Percentiles rank a stretch among this genome's conserved stretches.
Evolutionary conservation across 176 grass and related monocot genomes (phyloP).

Genomic region (Stipa capillata): DNA sequence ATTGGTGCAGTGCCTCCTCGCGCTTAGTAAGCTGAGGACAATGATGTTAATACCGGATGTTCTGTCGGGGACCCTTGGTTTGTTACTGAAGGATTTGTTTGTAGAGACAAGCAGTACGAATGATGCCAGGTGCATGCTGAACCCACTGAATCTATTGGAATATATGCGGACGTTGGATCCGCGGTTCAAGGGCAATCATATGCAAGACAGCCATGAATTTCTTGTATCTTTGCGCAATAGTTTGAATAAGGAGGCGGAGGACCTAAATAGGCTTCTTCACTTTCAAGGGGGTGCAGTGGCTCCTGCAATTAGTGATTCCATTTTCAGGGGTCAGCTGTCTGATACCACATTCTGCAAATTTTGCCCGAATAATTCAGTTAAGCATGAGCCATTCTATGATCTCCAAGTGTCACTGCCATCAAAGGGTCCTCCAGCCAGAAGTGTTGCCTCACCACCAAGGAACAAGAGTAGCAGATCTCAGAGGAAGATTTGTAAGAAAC

Average conservation of each 20-base stretch:
- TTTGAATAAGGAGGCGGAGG: conserved; percentile 36
- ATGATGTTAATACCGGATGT: conserved; percentile 32
- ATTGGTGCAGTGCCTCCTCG: conserved; percentile 74
- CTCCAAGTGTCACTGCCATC: conserved; percentile 47
- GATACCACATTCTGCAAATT: conserved; percentile 33
- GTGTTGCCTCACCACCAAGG: conserved; percentile 1
- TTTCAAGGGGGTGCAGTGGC: background rate
- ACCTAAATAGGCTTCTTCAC: background rate
- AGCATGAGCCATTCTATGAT: conserved; percentile 34
- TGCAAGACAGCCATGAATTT: conserved; percentile 73
- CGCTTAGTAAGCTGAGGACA: conserved; percentile 39
- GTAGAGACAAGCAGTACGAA: conserved; percentile 17
- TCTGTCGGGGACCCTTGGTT: conserved; percentile 22
- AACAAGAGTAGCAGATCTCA: conserved; percentile 16
- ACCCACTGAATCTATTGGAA: conserved; percentile 34
- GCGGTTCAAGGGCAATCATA: conserved; percentile 4
- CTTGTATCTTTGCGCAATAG: conserved; percentile 31
- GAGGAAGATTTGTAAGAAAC: background rate
- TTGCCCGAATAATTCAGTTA: conserved; percentile 25
- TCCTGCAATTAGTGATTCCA: conserved; percentile 29
- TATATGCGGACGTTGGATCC: conserved; percentile 16
- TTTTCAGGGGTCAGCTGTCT: conserved; percentile 39
- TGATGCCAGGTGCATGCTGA: conserved; percentile 13
- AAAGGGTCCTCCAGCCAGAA: conserved; percentile 26
- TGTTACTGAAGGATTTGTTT: conserved; percentile 48